Conservation (phyloP, 345 rosid species). For the Eucalyptus regnans region DNA sequence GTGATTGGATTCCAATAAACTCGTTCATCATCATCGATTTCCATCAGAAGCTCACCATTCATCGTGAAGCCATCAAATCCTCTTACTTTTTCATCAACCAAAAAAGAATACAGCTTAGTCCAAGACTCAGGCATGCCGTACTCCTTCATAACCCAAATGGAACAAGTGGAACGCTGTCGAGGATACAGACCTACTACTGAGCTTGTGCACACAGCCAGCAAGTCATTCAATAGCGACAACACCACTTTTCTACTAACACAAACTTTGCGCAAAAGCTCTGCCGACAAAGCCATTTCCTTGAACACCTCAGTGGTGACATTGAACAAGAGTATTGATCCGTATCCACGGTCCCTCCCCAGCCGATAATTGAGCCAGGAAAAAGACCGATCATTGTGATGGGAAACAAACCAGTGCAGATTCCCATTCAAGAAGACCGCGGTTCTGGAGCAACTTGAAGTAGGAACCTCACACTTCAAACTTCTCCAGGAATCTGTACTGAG, state of each 20-base stretch:
- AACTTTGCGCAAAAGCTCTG: not conserved
- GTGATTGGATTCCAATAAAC: not conserved
- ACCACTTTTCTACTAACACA: not conserved
- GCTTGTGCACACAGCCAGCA: not conserved
- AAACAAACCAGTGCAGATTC: not conserved
- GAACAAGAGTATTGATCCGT: not conserved
- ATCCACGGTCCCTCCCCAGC: too few species aligned
- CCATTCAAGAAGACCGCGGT: not conserved
- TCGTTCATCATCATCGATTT: not conserved
- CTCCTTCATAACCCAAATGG: not conserved
- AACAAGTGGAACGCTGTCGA: not conserved
- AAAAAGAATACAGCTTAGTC: not conserved
- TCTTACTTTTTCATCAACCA: not conserved
- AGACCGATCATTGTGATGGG: not conserved
- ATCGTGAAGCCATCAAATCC: not conserved
- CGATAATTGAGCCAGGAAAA: too few species aligned
- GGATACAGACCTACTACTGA: not conserved
- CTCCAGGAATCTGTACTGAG: not conserved
- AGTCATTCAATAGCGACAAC: not conserved
- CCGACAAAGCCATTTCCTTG: not conserved
- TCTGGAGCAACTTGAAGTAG: not conserved
- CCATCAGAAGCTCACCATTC: not conserved
- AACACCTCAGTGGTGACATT: not conserved
- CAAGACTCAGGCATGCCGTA: not conserved
- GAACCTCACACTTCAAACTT: not conserved